phyloP scores from a whole-genome alignment of 345 rosid genomes.

The Eucalyptus erythrocorys region DNA sequence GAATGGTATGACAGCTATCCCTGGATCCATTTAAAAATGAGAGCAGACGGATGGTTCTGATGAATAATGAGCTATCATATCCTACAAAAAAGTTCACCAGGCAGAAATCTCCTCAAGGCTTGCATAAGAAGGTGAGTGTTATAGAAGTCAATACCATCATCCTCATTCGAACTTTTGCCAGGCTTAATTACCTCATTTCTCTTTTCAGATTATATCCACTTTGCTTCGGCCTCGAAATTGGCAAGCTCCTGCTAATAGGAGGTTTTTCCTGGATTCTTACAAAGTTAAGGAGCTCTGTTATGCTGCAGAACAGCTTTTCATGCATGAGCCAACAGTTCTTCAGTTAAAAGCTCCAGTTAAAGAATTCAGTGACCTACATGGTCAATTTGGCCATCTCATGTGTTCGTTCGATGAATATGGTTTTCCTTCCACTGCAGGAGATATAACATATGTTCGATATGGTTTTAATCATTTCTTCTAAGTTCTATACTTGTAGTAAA shows the following conservation, averaged over 20 bases:
- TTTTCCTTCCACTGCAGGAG: constrained; percentile 96
- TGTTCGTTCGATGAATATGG: constrained; percentile 93
- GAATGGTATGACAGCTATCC: constrained; percentile 94
- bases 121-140: constrained; percentile 77
- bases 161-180: not conserved
- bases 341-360: constrained; percentile 87
- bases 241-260: constrained; percentile 87
- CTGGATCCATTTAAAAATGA: constrained; percentile 95
- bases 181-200: not conserved
- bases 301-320: constrained; percentile 92
- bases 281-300: constrained; percentile 97
- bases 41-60: constrained; percentile 87
- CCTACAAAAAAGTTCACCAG: constrained; percentile 64
- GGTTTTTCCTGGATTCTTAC: constrained; percentile 87
- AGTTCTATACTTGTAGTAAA: not conserved
- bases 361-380: constrained; percentile 91
- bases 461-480: not conserved
- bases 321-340: constrained; percentile 93
- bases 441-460: constrained; percentile 59
- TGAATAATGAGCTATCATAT: constrained; percentile 55
- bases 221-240: constrained; percentile 94
- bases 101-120: constrained; percentile 87
- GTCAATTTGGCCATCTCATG: constrained; percentile 95
- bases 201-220: constrained; percentile 71
- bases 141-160: not conserved